Evolutionary conservation across 768 basidiomycete species (phyloP).

Genomic region (Solioccasus polychromus): DNA sequence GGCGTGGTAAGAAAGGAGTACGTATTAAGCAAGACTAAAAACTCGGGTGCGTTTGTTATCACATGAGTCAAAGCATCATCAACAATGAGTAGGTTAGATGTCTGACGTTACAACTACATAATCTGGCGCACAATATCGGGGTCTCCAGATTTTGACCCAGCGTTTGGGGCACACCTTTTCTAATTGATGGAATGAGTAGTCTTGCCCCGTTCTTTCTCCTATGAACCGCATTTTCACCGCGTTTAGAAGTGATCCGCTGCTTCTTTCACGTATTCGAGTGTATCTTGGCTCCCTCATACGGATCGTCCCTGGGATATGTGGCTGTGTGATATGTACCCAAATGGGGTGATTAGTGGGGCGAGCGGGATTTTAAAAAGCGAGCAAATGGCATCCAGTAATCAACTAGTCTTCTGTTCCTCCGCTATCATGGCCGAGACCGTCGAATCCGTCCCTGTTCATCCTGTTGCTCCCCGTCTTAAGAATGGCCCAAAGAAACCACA

Average conservation of each 20-base stretch:
- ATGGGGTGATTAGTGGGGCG: conserved; percentile 8
- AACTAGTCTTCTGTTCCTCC: conserved; percentile 3
- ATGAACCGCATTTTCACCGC: conserved; percentile 25
- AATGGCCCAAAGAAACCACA: conserved; percentile 67
- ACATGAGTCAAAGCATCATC: too few relatives aligned
- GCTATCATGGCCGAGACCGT: conserved; percentile 40
- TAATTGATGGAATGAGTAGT: too few relatives aligned
- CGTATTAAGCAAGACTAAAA: too few relatives aligned
- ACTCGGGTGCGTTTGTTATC: too few relatives aligned
- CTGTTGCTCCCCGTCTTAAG: conserved; percentile 73
- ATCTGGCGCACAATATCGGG: too few relatives aligned
- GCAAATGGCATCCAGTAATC: not conserved
- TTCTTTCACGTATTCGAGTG: not conserved
- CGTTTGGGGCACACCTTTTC: too few relatives aligned
- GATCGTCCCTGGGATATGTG: too few relatives aligned
- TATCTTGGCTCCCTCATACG: not conserved
- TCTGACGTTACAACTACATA: too few relatives aligned
- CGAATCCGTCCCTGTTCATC: conserved; percentile 47
- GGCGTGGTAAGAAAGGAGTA: too few relatives aligned
- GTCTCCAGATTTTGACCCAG: too few relatives aligned
- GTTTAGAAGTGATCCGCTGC: not conserved
- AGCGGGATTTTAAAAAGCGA: conserved; percentile 15
- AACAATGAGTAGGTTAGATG: too few relatives aligned
- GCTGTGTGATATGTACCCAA: conserved; percentile 17
- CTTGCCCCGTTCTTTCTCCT: conserved; percentile 24